A percentile compares a stretch with the other conserved stretches of the same genome.
Conservation (phyloP, 257 asterid genomes). For the Jacaranda mimosifolia region DNA sequence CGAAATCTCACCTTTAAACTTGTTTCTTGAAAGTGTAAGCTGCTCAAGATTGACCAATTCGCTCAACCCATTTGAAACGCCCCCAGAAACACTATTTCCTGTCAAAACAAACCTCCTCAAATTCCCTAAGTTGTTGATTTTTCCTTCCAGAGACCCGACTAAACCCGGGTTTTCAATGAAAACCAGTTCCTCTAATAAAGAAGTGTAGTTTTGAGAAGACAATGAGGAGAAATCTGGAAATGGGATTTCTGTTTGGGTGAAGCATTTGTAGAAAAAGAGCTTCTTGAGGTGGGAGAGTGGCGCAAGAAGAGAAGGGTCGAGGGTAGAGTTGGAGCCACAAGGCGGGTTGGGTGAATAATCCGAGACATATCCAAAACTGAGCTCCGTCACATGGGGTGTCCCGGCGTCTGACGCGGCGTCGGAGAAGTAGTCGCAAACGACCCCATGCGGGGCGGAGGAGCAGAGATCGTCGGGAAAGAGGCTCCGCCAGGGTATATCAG, state of each 20-base stretch:
- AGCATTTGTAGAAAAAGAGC: slow-evolving; percentile 84
- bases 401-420: slow-evolving; percentile 32
- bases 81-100: slow-evolving; percentile 60
- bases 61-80: slow-evolving; percentile 48
- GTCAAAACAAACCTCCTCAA: slow-evolving; percentile 68
- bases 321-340: slow-evolving; percentile 57
- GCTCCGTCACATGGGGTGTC: slow-evolving; percentile 69
- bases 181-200: slow-evolving; percentile 65
- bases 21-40: slow-evolving; percentile 71
- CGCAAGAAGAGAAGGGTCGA: slow-evolving; percentile 53
- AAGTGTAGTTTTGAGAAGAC: background rate
- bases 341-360: slow-evolving; percentile 86
- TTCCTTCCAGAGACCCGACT: slow-evolving; percentile 57
- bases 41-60: slow-evolving; percentile 64
- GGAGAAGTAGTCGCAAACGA: slow-evolving; percentile 72
- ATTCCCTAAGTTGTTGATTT: slow-evolving; percentile 38
- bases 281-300: slow-evolving; percentile 64
- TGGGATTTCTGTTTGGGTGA: slow-evolving; percentile 40
- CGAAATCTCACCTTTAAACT: slow-evolving; percentile 54
- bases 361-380: slow-evolving; percentile 83
- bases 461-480: slow-evolving; percentile 87
- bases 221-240: slow-evolving; percentile 63
- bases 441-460: slow-evolving; percentile 86
- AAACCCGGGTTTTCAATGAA: slow-evolving; percentile 71
- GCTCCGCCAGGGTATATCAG: slow-evolving; percentile 71